Base-by-base conservation (phyloP, 192 early-diverging fungal genomes). In the Borealophlyctis nickersoniae region DNA sequence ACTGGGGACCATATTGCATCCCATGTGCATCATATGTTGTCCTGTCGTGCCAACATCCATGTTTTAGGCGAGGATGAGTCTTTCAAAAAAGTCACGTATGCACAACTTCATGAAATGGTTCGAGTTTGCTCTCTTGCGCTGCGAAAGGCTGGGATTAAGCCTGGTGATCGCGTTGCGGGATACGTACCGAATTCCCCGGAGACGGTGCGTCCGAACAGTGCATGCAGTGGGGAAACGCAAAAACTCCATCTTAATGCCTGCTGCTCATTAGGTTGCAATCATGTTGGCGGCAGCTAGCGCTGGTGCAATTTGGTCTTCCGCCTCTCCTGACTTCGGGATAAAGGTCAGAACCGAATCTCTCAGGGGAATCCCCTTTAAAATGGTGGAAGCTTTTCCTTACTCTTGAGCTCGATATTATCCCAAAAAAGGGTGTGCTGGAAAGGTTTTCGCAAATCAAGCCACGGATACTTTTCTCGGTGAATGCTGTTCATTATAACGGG, bases 321-420 rank as follows among this genome's bases (percentile, higher is more conserved):
- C 92, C 28, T 93, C 93, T 11, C 91, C 92, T 4, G 96, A 99
- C 71, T 95, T 99, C 82, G 96, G 96, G 31, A 82, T 86, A 19
- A 79, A 87, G 24, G 92, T 85, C 77, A 73, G 72, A 68, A 24
- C 19, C 19, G 9, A 45, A 7, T 19, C 9, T 45, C 39, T n/a
- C n/a, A n/a, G n/a, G n/a, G n/a, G n/a, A n/a, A n/a, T n/a, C n/a
- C n/a, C n/a, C n/a, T n/a, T n/a, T n/a, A n/a, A n/a, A n/a, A n/a
- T n/a, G n/a, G n/a, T n/a, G n/a, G n/a, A n/a, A 19, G 39, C 9
- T 19, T 45, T 7, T 19, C 19, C 9, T 45, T 19, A 45, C 39
- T 7, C 39, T 13, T 45, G 39, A 7, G 39, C 39, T 45, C 19
- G 7, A 45, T 19, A 19, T 45, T 45, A 45, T 22, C 52, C 16